Base-by-base conservation (phyloP, 2,329 filamentous ascomycete species). In the Parascedosporium putredinis region DNA sequence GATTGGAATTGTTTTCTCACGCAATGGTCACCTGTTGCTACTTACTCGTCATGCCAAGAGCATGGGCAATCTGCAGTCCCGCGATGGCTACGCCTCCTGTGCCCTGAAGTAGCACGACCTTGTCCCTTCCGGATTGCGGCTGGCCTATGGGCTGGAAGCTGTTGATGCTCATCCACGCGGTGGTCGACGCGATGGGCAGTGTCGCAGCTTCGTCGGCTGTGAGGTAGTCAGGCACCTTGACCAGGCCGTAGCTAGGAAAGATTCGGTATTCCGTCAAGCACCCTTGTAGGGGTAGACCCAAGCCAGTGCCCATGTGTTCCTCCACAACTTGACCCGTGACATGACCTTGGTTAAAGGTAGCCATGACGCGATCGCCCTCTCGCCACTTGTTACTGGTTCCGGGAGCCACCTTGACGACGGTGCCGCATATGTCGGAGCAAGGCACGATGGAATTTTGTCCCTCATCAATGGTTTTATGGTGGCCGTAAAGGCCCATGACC, bases 351-450 rank as follows among this genome's bases (percentile, higher is more conserved):
- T 75, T 75, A 64, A 85, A 87, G 47, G 77, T 84, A 18, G 75
- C 75, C 50, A 84, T 71, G 34, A 88, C 83, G n/a, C 81, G 76
- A 51, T 84, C 77, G 51, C 83, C 82, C 14, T 67, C 63, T 49
- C 71, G 68, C 67, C 77, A 78, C 29, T 58, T 56, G 4, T 54
- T 43, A 5, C 66, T 65, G 12, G n/a, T n/a, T n/a, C 20, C 46
- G 4, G 33, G 29, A 2, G 63, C 60, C 8, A 69, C 65, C n/a
- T 65, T 67, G 2, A 76, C 66, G 43, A 87, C 68, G 7, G 71
- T 70, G 42, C 83, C 84, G 64, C 81, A 84, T 72, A 84, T 84
- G 63, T 88, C 84, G 20, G 81, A 84, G 62, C 79, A 83, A 1
- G 82, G 81, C 1, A 86, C 78, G 10, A 86, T 57, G 50, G 69